Percentiles rank a stretch among this genome's conserved stretches.
Conservation (phyloP, 202 grass and related monocot genomes). For the Carex arenaria region DNA sequence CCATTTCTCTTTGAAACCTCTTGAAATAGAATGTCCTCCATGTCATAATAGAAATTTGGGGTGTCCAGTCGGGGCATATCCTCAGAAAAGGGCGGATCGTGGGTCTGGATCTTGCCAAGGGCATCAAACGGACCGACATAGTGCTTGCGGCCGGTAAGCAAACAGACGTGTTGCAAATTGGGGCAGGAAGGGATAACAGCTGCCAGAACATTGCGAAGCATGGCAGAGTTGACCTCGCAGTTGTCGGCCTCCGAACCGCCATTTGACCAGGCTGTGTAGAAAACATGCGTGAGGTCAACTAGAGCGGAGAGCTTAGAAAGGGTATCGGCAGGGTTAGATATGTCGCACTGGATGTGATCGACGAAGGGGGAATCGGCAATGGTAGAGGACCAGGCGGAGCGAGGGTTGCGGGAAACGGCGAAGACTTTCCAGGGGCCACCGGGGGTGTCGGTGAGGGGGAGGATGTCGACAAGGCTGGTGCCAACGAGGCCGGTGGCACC, state of each 20-base stretch:
- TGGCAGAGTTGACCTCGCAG: conserved; percentile 46
- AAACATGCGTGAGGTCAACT: conserved; percentile 68
- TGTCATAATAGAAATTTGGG: conserved; percentile 80
- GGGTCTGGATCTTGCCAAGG: background rate
- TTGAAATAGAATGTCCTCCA: conserved; percentile 65
- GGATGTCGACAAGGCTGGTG: conserved; percentile 72
- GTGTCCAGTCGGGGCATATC: conserved; percentile 55
- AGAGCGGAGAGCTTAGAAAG: conserved; percentile 31
- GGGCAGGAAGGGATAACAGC: conserved; percentile 52
- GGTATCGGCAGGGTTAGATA: conserved; percentile 48
- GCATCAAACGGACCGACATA: conserved; percentile 53
- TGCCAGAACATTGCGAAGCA: conserved; percentile 72
- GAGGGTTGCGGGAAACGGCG: conserved; percentile 49
- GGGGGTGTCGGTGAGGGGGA: conserved; percentile 67
- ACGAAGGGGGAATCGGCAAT: conserved; percentile 30
- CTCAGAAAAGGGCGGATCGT: conserved; percentile 62
- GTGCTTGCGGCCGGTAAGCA: conserved; percentile 81
- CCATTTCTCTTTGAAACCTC: conserved; percentile 42
- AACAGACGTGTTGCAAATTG: conserved; percentile 71
- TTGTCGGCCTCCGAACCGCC: conserved; percentile 35
- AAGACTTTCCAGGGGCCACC: conserved; percentile 86
- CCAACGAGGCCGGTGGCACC: conserved; percentile 75
- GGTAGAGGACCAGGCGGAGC: conserved; percentile 32
- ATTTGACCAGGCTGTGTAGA: conserved; percentile 53
- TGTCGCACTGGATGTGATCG: conserved; percentile 62